Conservation (phyloP, 495 filamentous ascomycete species). For the Margaritispora aquatica region DNA sequence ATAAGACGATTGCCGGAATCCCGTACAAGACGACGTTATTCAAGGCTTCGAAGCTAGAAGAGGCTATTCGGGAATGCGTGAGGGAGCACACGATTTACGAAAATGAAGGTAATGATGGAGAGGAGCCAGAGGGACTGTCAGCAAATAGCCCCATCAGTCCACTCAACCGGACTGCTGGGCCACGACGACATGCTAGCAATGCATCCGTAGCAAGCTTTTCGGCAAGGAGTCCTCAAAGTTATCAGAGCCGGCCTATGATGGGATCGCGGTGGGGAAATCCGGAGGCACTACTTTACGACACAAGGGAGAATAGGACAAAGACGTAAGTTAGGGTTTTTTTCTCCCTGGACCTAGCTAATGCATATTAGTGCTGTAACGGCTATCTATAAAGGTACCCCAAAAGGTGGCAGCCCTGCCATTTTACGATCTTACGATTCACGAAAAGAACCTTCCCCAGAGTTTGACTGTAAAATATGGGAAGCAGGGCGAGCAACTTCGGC, state of each 20-base stretch:
- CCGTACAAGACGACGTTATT: conserved; percentile 90
- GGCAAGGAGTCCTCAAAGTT: conserved; percentile 35
- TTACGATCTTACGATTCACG: conserved; percentile 92
- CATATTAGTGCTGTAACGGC: conserved; percentile 73
- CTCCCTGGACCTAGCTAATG: conserved; percentile 12
- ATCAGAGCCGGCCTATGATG: conserved; percentile 25
- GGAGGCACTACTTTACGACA: conserved; percentile 71
- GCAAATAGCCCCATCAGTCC: conserved; percentile 11
- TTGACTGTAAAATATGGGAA: conserved; percentile 91
- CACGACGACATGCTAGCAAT: conserved; percentile 48
- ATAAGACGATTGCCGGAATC: conserved; percentile 94
- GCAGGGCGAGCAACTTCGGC: conserved; percentile 92
- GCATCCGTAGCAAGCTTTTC: conserved; percentile 57
- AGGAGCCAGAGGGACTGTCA: conserved; percentile 15
- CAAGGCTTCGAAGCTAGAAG: conserved; percentile 92
- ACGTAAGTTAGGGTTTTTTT: conserved; percentile 81
- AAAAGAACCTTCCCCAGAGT: conserved; percentile 81
- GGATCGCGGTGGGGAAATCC: conserved; percentile 41
- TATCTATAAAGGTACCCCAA: conserved; percentile 74
- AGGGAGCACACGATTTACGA: conserved; percentile 77
- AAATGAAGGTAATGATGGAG: conserved; percentile 69
- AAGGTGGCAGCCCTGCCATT: conserved; percentile 58
- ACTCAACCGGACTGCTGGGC: conserved; percentile 17
- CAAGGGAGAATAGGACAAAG: conserved; percentile 79
- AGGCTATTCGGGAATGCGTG: conserved; percentile 87